These are phyloP conservation scores for Lotus japonicus DNA, from an alignment of 306 rosid species.

Conservation along the genomic window DNA sequence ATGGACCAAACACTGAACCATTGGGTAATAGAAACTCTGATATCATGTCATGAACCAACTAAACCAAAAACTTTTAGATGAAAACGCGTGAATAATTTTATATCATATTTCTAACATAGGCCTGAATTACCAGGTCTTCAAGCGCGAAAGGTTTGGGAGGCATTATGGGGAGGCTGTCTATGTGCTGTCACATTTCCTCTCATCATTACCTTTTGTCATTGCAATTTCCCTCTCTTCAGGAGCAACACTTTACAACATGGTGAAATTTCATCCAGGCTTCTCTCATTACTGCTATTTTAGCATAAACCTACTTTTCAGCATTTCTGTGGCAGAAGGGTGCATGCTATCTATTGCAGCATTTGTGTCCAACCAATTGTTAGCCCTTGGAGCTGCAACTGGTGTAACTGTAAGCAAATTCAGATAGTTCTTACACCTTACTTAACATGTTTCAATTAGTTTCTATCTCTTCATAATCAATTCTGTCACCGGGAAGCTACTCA, in stretches of 20 bases:
- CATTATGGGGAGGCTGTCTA: constrained; percentile 31
- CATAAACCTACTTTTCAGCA: constrained; percentile 27
- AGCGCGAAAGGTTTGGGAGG: constrained; percentile 30
- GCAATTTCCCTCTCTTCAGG: constrained; percentile 34
- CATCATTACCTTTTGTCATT: constrained; percentile 32
- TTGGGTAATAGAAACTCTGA: too few relatives aligned
- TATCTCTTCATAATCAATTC: too few relatives aligned
- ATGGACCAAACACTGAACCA: too few relatives aligned
- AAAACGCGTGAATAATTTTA: too few relatives aligned
- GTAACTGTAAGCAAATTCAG: constrained; percentile 24
- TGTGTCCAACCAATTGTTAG: constrained; percentile 24
- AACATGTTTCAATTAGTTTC: too few relatives aligned
- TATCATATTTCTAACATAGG: too few relatives aligned
- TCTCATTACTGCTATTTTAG: constrained; percentile 31
- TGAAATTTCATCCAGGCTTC: constrained; percentile 30
- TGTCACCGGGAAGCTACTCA: too few relatives aligned
- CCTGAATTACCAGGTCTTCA: constrained; percentile 27
- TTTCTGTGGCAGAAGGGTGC: constrained; percentile 23
- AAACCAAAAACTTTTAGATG: too few relatives aligned
- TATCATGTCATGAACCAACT: too few relatives aligned
- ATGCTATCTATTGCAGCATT: constrained; percentile 19
- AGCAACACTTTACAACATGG: constrained; percentile 34
- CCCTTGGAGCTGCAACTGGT: constrained; percentile 23
- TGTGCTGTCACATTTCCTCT: constrained; percentile 33
- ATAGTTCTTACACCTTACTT: too few relatives aligned